Percentiles rank a stretch among this genome's conserved stretches.
Evolutionary conservation across 2,329 filamentous ascomycete genomes (phyloP).

Genomic region (Pseudogymnoascus sp.): DNA sequence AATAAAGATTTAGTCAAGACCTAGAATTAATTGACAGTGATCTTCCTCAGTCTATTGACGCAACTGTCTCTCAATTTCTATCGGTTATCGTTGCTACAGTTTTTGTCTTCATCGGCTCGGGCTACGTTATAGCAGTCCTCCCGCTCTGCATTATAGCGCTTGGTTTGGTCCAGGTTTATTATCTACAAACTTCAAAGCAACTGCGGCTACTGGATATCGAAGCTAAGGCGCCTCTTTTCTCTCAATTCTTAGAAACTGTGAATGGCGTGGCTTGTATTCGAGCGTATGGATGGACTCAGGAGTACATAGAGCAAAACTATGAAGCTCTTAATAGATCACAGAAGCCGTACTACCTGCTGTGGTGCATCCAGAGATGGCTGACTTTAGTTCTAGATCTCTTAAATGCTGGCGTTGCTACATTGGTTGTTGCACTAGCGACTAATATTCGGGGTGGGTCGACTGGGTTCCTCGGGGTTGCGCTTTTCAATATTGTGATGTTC

Average conservation of each 20-base stretch:
- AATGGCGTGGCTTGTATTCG: conserved; percentile 35
- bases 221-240: conserved; percentile 32
- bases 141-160: neutral
- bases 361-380: conserved; percentile 37
- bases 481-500: conserved; percentile 25
- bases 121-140: neutral
- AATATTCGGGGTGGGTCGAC: conserved; percentile 16
- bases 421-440: conserved; percentile 25
- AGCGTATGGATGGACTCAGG: conserved; percentile 36
- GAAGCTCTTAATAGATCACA: conserved; percentile 31
- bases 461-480: conserved; percentile 40
- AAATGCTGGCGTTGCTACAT: conserved; percentile 27
- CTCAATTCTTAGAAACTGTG: conserved; percentile 36
- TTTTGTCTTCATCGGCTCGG: neutral
- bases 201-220: conserved; percentile 39
- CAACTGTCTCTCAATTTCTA: neutral
- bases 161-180: conserved; percentile 31
- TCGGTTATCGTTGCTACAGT: neutral
- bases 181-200: conserved; percentile 38
- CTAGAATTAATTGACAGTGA: conserved; percentile 24
- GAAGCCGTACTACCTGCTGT: conserved; percentile 37
- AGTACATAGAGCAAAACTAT: conserved; percentile 31
- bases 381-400: conserved; percentile 33
- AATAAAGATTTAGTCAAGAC: conserved; percentile 37
- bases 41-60: conserved; percentile 16